Evolutionary conservation across 345 rosid genomes (phyloP).

Genomic region (Kernera saxatilis): DNA sequence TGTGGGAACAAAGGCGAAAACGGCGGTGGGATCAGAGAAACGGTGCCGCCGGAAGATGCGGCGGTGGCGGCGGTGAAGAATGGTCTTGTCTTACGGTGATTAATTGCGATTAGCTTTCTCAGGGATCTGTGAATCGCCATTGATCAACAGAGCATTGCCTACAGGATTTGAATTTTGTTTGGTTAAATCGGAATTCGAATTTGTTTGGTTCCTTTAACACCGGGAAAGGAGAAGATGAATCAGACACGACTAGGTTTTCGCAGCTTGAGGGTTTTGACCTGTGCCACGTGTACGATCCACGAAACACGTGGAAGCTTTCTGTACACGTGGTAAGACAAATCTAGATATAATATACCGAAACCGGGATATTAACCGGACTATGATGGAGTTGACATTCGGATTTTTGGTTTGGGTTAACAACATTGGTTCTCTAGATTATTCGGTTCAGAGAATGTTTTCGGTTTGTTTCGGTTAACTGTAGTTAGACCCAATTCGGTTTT

Average conservation of each 20-base stretch:
- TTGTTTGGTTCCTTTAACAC: neutral
- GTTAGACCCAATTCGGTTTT: no score
- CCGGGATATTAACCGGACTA: neutral
- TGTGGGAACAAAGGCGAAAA: conserved; percentile 30
- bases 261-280: conserved; percentile 11
- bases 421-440: no score
- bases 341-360: neutral
- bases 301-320: neutral
- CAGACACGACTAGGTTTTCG: conserved; percentile 19
- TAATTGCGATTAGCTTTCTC: conserved; percentile 30
- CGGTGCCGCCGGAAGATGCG: conserved; percentile 17
- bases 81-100: conserved; percentile 25
- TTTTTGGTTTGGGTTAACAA: neutral
- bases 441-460: no score
- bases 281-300: conserved; percentile 1
- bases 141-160: conserved; percentile 30
- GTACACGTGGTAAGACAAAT: neutral
- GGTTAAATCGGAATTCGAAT: neutral
- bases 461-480: no score
- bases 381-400: no score
- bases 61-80: conserved; percentile 38
- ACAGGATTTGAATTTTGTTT: no score
- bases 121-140: conserved; percentile 58
- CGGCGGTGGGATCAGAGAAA: conserved; percentile 29
- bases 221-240: neutral